Evolutionary conservation across 2,329 filamentous ascomycete species (phyloP), one percentile per base, ranked within the genome.

Genomic region (Trichoderma brevicompactum): DNA sequence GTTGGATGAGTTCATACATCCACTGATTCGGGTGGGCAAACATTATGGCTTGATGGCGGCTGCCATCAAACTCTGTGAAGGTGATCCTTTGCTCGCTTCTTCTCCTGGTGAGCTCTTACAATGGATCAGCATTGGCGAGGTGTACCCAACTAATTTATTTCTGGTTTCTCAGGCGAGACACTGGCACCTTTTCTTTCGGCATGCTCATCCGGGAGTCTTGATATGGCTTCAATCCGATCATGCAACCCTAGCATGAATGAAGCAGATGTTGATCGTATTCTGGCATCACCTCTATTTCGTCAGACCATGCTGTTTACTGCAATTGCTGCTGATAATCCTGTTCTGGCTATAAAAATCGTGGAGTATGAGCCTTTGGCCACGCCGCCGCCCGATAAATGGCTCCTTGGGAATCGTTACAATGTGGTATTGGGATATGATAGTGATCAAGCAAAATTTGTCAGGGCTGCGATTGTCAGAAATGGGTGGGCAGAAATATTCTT

Each of bases 201-300:
- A 5, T 54, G 52, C 10, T 34, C 52, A 36, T 53, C 32, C 4
- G 50, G 34, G 5, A 32, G 38, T 17, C n/a, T n/a, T n/a, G 50
- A 53, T 19, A 53, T 53, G 50, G 50, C 34, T 53, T 53, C n/a
- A 36, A n/a, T 40, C 9, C 7, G 49, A 36, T 52, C 49, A 52
- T 34, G 28, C 7, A 52, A 15, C 5, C 32, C 28, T 36, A 36
- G 15, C 15, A 34, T 52, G 49, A 17, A 12, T 17, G 49, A 7
- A 12, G 28, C 28, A 2, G 49, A 52, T 34, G 32, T 32, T 28
- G 28, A 52, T 3, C 28, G 32, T 3, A n/a, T 52, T n/a, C n/a
- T 52, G 15, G 3, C 13, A 2, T 23, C 28, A 32, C 49, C 49
- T 34, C 49, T 52, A n/a, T 52, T 52, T 9, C 28, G 49, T 2